Base-by-base conservation (phyloP, 768 basidiomycete species). In the Postia placenta region DNA sequence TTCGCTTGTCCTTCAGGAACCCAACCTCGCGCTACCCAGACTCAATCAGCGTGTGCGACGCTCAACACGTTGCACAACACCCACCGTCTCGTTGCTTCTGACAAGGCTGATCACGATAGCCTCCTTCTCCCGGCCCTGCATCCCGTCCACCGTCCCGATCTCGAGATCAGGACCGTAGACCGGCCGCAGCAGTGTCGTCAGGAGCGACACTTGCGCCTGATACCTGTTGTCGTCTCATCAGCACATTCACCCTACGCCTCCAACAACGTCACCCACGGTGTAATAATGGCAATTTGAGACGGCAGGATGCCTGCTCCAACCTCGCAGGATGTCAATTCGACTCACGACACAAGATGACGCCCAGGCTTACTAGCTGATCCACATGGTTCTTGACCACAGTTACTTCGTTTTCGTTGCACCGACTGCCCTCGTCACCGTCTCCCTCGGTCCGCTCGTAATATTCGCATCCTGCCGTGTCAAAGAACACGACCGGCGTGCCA, bases 91-190 rank as follows among this genome's bases (percentile, higher is more conserved):
- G 59, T 98, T 99, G 56, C 92, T 94, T 22, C 96, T 75, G 1
- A 98, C 96, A 3, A 99, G 78, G 56, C 82, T 90, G 46, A 99
- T 88, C 20, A 98, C 80, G 33, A 98, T 81, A 0, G 92, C 92
- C 47, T 98, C 92, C 56, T 92, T 92, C 64, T 99, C 95, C 42
- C 96, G 80, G 0, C 95, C 95, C 70, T 99, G 96, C 84, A 97
- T 89, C 0, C 93, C 92, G 61, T 98, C 96, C 1, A 98, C 93
- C 0, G 87, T 91, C 1, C 94, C 96, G 38, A 96, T 91, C 56
- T 97, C 93, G 0, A 98, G 75, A 22, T 70, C 69, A 0, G 72
- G 64, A 0, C 86, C 87, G 57, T 87, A 75, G n/a, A 69, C 62
- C 0, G 85, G 81, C 20, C 86, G 80, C 17, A 99, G 69, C 37